Evolutionary conservation across 495 filamentous ascomycete species (phyloP), one percentile per base, ranked within the genome.

Genomic region (Acidiella bohemica): DNA sequence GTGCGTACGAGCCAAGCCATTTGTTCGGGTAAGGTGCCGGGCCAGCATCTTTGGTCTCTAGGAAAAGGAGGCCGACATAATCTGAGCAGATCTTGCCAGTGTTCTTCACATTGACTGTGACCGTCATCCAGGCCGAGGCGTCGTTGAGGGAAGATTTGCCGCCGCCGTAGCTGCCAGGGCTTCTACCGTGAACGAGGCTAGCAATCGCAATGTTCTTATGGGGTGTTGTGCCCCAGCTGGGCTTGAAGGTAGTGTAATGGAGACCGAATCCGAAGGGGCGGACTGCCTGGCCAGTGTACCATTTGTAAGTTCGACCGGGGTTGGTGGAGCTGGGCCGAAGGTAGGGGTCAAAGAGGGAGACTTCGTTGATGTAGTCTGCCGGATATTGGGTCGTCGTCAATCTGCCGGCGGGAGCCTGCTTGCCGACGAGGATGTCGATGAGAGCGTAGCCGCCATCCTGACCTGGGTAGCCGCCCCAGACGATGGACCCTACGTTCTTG

Each of bases 1-100:
- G 64, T n/a, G 64, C 61, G 42, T 76, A 81, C 0, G 71, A 65
- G 5, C 72, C 73, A 0, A 84, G 63, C 54, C 67, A 69, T 53
- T 81, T 81, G 46, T 71, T 72, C 9, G 79, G 76, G 39, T 71
- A 61, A 3, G 78, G 79, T 35, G 51, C 47, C 1, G 76, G 78
- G 0, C 79, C 79, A 29, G 62, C 62, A 4, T 64, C 62, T 1
- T 16, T n/a, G 19, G 68, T 61, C 5, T 23, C 12, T 12, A 70
- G 45, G 53, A 77, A 83, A 0, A 59, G 57, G 32, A 83, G 63
- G 5, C 64, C 68, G 0, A 75, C 71, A 41, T 75, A 83, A 51
- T 78, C 74, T 0, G 75, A 80, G 4, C 55, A 42, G 0, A 50
- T 50, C 0, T 58, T 53, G 4, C 78, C 78, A 0, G 67, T 71